Conservation (phyloP, 2,329 filamentous ascomycete species). For the Paracamarosporium sp. region DNA sequence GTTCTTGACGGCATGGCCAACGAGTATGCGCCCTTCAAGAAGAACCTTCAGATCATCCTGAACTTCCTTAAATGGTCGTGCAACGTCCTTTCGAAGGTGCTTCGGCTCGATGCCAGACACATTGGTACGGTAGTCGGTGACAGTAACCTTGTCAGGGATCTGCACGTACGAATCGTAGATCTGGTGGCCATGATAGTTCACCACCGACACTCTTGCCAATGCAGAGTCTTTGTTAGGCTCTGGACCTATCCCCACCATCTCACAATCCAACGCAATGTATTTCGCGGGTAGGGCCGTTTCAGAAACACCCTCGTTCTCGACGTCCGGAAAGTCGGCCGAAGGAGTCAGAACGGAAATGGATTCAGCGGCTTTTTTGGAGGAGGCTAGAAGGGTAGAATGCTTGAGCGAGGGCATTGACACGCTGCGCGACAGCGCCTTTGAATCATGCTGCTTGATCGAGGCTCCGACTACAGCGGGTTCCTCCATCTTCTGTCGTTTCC, state of each 20-base stretch:
- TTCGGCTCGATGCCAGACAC: slow-evolving; percentile 82
- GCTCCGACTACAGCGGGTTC: slow-evolving; percentile 41
- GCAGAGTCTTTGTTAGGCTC: slow-evolving; percentile 70
- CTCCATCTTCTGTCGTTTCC: slow-evolving; percentile 49
- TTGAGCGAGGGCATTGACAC: slow-evolving; percentile 42
- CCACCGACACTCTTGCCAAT: slow-evolving; percentile 85
- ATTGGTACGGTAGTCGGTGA: slow-evolving; percentile 89
- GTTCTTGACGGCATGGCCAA: slow-evolving; percentile 85
- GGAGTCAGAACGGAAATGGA: slow-evolving; percentile 57
- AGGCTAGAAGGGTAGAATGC: slow-evolving; percentile 55
- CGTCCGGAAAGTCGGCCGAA: slow-evolving; percentile 48
- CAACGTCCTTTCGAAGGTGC: slow-evolving; percentile 66
- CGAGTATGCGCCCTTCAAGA: slow-evolving; percentile 73
- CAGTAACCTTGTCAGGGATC: slow-evolving; percentile 67
- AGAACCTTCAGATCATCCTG: slow-evolving; percentile 74
- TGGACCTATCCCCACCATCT: slow-evolving; percentile 91
- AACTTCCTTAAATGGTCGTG: slow-evolving; percentile 72
- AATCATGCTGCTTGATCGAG: slow-evolving; percentile 37
- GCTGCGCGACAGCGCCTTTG: slow-evolving; percentile 53
- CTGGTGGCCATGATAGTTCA: slow-evolving; percentile 92
- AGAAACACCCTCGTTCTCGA: slow-evolving; percentile 52
- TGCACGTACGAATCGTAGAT: slow-evolving; percentile 93
- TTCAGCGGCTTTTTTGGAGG: slow-evolving; percentile 63
- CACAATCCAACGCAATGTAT: slow-evolving; percentile 93
- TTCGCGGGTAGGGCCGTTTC: slow-evolving; percentile 76